Evolutionary conservation across 164 flowering plant genomes (phyloP), one percentile per base, ranked within the genome.

Genomic region (Taxillus chinensis): DNA sequence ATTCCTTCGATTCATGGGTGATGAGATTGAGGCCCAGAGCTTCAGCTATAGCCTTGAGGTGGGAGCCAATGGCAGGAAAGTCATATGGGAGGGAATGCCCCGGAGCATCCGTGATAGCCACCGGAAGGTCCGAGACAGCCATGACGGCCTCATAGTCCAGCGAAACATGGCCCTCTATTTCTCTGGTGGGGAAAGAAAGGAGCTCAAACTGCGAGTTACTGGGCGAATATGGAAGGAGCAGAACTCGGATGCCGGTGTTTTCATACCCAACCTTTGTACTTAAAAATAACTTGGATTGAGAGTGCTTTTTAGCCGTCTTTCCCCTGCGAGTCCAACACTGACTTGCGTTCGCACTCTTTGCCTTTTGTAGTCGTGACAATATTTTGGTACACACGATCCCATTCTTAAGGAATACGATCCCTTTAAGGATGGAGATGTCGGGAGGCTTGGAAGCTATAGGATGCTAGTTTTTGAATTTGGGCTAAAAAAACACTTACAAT

Each of bases 1-100:
- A 17, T 83, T 83, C 65, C 80, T 83, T 9, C 83, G 88, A 2
- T 83, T 81, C 73, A 83, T 83, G 85, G 88, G 88, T 39, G 87
- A 83, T 45, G 88, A 83, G 39, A 59, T 41, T 48, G 88, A 81
- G 39, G 83, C 85, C 11, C 64, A 79, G 54, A 78, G 68, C 53
- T 81, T 46, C 57, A 73, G 75, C 63, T 81, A 83, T 72, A 83
- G 85, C 55, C 66, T 83, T 37, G 85, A 83, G 60, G 83, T 83
- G 39, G 87, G 84, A 10, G 82, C 71, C 12, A 80, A 76, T 51
- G 83, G 87, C 13, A 63, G 87, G 62, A 83, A 83, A 67, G 73
- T 79, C 55, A 74, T 62, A 49, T 83, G 84, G 84, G 80, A 83
- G 57, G 87, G 86, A 15, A 79, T 78, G 65, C 87, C 87, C 39